Conservation (phyloP, 2,329 filamentous ascomycete genomes). For the Ophiostoma ulmi region DNA sequence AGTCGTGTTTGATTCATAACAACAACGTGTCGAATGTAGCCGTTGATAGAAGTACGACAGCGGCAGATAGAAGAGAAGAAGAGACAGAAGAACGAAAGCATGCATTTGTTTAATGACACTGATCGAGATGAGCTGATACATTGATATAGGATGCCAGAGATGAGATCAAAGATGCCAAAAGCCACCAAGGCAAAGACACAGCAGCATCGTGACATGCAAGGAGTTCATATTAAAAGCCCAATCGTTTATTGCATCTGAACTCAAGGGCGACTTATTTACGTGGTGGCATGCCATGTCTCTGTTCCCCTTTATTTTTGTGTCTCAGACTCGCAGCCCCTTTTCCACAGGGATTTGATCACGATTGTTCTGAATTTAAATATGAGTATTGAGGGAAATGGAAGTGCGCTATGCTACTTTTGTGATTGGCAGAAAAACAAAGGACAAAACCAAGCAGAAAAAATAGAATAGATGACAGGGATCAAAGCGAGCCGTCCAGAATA, state of each 20-base stretch:
- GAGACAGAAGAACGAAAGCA: neutral
- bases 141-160: neutral
- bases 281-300: constrained; percentile 15
- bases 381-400: neutral
- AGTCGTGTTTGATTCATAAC: constrained; percentile 9
- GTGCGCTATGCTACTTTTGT: neutral
- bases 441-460: neutral
- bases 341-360: neutral
- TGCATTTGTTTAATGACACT: neutral
- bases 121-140: neutral
- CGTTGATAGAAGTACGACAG: neutral
- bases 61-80: neutral
- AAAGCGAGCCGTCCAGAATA: neutral
- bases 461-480: neutral
- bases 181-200: neutral
- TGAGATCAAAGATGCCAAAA: neutral
- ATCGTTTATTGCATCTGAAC: too few species aligned
- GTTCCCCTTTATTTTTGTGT: neutral
- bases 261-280: constrained; percentile 1
- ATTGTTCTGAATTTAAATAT: too few species aligned
- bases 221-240: neutral
- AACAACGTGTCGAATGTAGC: neutral
- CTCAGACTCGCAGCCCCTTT: neutral
- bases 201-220: neutral
- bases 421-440: neutral